A percentile compares a stretch with the other conserved stretches of the same genome.
Conservation (phyloP, 345 rosid species). For the Camelina laxa region DNA sequence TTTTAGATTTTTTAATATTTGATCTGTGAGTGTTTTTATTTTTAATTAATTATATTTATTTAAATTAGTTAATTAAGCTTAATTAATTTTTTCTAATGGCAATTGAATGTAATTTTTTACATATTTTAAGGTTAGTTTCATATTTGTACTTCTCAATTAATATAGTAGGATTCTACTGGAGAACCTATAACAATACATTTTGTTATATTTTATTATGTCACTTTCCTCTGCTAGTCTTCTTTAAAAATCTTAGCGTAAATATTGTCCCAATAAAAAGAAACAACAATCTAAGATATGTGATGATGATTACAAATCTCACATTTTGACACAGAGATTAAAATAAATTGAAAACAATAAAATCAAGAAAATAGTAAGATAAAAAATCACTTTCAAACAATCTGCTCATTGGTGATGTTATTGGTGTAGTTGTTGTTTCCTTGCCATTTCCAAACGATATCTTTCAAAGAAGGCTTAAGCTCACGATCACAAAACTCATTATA, state of each 20-base stretch:
- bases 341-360: neutral
- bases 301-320: slow-evolving; percentile 19
- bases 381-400: slow-evolving; percentile 13
- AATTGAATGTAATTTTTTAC: too few species aligned
- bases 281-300: slow-evolving; percentile 11
- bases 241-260: neutral
- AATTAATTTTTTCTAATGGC: too few species aligned
- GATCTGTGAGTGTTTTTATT: too few species aligned
- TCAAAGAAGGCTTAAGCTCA: slow-evolving; percentile 74
- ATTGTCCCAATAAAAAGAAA: neutral
- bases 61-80: too few species aligned
- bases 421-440: slow-evolving; percentile 50
- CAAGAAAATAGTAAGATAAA: neutral
- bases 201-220: neutral
- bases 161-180: too few species aligned
- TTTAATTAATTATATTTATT: too few species aligned
- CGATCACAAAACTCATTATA: slow-evolving; percentile 64
- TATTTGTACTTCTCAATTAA: too few species aligned
- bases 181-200: neutral
- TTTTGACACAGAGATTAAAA: slow-evolving; percentile 10
- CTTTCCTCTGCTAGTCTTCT: neutral
- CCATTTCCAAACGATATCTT: slow-evolving; percentile 94
- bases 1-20: too few species aligned
- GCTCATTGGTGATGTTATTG: slow-evolving; percentile 6
- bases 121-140: too few species aligned